Evolutionary conservation across 2,329 filamentous ascomycete species (phyloP).

Genomic region (Pseudonectria buxi): DNA sequence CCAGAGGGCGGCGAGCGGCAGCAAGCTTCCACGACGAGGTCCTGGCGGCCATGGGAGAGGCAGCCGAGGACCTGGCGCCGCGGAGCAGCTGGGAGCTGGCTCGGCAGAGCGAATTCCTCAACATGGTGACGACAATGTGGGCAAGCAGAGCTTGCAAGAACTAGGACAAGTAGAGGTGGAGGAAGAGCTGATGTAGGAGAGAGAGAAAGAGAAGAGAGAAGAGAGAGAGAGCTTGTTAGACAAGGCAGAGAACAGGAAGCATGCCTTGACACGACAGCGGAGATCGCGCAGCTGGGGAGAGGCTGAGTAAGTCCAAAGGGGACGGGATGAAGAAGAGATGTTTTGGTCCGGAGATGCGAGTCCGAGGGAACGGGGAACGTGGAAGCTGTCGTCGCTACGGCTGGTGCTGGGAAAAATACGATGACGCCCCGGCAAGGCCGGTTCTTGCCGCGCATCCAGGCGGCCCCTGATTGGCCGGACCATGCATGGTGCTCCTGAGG

Average conservation of each 20-base stretch:
- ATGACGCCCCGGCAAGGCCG: constrained; percentile 25
- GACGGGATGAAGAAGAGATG: constrained; percentile 4
- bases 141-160: constrained; percentile 11
- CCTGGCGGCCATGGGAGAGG: constrained; percentile 28
- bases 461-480: constrained; percentile 14
- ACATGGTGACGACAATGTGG: constrained; percentile 49
- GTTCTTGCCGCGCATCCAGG: constrained; percentile 17
- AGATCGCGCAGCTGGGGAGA: constrained; percentile 34
- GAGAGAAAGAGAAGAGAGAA: constrained; percentile 14
- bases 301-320: constrained; percentile 42
- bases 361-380: not conserved
- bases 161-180: no score
- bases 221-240: constrained; percentile 22
- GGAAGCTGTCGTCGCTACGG: constrained; percentile 4
- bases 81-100: constrained; percentile 58
- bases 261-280: constrained; percentile 23
- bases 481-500: constrained; percentile 7
- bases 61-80: constrained; percentile 42
- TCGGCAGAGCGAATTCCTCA: constrained; percentile 61
- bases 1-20: constrained; percentile 42
- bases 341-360: not conserved
- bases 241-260: constrained; percentile 21
- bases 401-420: constrained; percentile 15
- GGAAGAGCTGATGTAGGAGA: constrained; percentile 10
- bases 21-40: constrained; percentile 40